A percentile compares a stretch with the other conserved stretches of the same genome.
Evolutionary conservation across 2,329 filamentous ascomycete species (phyloP).

Genomic region (Aspergillus pseudoterreus): DNA sequence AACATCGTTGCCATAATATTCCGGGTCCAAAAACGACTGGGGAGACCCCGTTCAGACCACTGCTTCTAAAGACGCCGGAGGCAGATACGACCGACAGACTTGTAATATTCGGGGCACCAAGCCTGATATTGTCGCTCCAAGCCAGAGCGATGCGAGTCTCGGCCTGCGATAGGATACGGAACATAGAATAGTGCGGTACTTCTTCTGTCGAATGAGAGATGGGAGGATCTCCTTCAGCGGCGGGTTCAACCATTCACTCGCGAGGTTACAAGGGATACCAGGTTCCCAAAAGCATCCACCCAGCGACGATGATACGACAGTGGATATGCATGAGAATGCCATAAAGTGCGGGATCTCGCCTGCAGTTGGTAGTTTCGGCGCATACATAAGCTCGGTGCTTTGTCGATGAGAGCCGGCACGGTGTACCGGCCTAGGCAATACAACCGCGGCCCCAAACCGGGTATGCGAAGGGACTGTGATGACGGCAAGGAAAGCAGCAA

Average conservation of each 20-base stretch:
- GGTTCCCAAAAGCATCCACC: not conserved
- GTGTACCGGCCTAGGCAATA: not conserved
- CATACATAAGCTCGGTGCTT: not conserved
- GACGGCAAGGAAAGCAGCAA: not conserved
- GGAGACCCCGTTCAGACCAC: not conserved
- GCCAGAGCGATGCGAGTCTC: not conserved
- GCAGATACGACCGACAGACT: not conserved
- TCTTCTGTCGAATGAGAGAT: not conserved
- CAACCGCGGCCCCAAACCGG: not conserved
- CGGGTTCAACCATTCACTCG: not conserved
- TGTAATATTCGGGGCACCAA: not conserved
- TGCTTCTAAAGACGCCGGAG: not conserved
- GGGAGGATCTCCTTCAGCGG: not conserved
- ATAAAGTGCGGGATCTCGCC: not conserved
- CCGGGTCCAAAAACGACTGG: not conserved
- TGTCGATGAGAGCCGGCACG: not conserved
- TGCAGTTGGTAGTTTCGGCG: not conserved
- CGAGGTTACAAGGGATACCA: not conserved
- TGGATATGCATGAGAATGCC: not conserved
- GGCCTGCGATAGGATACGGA: not conserved
- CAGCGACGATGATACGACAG: not conserved
- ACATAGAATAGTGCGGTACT: not conserved
- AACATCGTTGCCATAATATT: not conserved
- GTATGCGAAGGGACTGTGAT: not conserved
- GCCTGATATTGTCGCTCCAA: not conserved